Base-by-base conservation (phyloP, 805 yeast species). In the Candida parachauliodes region DNA sequence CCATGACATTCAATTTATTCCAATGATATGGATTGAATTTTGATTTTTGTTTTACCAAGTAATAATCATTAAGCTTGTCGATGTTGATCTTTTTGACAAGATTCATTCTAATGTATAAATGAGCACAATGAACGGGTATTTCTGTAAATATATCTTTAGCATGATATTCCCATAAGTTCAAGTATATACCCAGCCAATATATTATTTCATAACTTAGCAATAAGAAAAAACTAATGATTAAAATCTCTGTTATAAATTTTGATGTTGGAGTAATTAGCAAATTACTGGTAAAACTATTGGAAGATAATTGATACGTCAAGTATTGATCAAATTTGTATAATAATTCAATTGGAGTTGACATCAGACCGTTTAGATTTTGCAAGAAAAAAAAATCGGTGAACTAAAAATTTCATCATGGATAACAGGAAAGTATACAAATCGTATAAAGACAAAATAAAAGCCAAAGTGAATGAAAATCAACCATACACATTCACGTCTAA, bases 101-200 rank as follows among this genome's bases (percentile, higher is more conserved):
- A 38, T 77, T 73, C 35, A 83, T 64, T 18, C 74, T 59, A 5
- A 79, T 73, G 44, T 77, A 77, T 1, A 83, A 66, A 56, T 83
- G 88, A 0, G 93, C 88, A 59, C 88, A 83, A 54, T 83, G 91
- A 6, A 81, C 79, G 0, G 91, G 93, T 18, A 77, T 73, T 31
- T 83, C 84, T n/a, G 72, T 69, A 53, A 83, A 83, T 18, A 77
- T 74, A 38, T 81, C 83, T 46, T 76, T 72, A 11, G 77, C 77
- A 39, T 72, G 72, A 44, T 71, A 62, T 20, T 71, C 71, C 79
- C 79, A 74, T 4, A 62, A 42, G 1, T 57, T 57, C 5, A 70
- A 48, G 41, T 57, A 56, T 2, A 71, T 59, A 1, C 78, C 79
- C 20, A 62, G 41, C 59, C 69, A 60, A 51, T 70, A 69, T 10